Base-by-base conservation (phyloP, 306 rosid species). In the Vicia villosa region DNA sequence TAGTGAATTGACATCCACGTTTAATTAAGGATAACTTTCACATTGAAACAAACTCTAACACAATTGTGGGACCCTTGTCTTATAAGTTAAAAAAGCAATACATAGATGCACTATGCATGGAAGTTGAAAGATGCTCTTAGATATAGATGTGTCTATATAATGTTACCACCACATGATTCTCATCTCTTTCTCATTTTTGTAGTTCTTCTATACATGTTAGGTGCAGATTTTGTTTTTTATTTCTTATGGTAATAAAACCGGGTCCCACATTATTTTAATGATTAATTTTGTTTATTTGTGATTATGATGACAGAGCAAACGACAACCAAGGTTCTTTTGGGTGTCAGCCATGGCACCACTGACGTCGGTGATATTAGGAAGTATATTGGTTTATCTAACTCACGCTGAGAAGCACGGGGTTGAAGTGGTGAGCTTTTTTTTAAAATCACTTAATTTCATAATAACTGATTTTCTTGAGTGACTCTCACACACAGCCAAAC, bases 361-460 rank as follows among this genome's bases (percentile, higher is more conserved):
- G 60, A 78, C 88, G 2, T 86, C 88, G 0, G 91, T 95, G 26
- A 75, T 91, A 43, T 72, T 95, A 69, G 99, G 96, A 73, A 91
- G 97, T 72, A 47, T 95, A 17, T 74, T 95, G 3, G 99, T 87
- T 64, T 95, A 85, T 74, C 26, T 88, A 67, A 84, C 99, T 24
- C 97, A 91, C 40, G 99, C 92, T 0, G 92, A 95, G 82, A 91
- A 83, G 69, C 96, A 95, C n/a, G 99, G 99, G 3, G 92, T 95
- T 51, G 84, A 95, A 95, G 95, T 91, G 91, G 99, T 91, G n/a
- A 81, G 86, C 49, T 6, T 13, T 9, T 40, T 6, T 19, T n/a
- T 15, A 3, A 3, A 12, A 37, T 47, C 37, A 32, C 1, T 32
- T 32, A 32, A 1, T 57, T 10, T 24, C 4, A 6, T 28, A 12